phyloP scores from a whole-genome alignment of 2,329 filamentous ascomycete genomes.

The Aspergillus nomiae region DNA sequence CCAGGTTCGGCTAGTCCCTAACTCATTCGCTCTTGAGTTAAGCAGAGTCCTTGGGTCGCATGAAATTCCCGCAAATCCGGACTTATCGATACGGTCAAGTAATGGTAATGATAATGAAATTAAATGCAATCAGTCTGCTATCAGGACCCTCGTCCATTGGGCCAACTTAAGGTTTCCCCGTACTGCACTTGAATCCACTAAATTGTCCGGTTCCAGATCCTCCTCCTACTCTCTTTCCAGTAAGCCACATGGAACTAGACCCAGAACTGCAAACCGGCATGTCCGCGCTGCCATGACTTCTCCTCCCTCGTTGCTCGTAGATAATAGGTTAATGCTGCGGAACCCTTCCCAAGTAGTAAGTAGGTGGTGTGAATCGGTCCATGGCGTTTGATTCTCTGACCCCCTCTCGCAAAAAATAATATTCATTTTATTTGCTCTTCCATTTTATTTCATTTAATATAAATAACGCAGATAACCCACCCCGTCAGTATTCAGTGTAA shows the following conservation, averaged over 20 bases:
- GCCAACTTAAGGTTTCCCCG: conserved; percentile 11
- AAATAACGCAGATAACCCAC: not conserved
- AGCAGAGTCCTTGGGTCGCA: conserved; percentile 2
- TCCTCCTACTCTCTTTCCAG: not conserved
- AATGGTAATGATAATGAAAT: conserved; percentile 6
- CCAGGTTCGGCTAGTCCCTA: not conserved
- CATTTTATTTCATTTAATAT: not conserved
- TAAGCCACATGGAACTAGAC: conserved; percentile 9
- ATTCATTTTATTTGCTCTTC: not conserved
- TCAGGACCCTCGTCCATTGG: conserved; percentile 1
- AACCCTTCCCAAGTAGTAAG: not conserved
- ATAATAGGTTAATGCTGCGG: conserved; percentile 2
- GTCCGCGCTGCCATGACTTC: not conserved
- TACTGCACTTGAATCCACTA: conserved; percentile 3
- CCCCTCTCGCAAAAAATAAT: not conserved
- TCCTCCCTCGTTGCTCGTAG: not conserved
- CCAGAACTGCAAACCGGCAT: not conserved
- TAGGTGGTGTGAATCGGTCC: not conserved
- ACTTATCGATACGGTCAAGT: conserved; percentile 12
- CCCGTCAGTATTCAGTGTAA: not conserved
- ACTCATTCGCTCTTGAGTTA: not conserved
- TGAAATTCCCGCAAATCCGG: conserved; percentile 9
- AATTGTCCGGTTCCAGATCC: conserved; percentile 7
- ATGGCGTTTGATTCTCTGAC: not conserved
- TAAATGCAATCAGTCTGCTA: not conserved